Conservation (phyloP, 1,139 yeast genomes). For the Maudiozyma humilis region DNA sequence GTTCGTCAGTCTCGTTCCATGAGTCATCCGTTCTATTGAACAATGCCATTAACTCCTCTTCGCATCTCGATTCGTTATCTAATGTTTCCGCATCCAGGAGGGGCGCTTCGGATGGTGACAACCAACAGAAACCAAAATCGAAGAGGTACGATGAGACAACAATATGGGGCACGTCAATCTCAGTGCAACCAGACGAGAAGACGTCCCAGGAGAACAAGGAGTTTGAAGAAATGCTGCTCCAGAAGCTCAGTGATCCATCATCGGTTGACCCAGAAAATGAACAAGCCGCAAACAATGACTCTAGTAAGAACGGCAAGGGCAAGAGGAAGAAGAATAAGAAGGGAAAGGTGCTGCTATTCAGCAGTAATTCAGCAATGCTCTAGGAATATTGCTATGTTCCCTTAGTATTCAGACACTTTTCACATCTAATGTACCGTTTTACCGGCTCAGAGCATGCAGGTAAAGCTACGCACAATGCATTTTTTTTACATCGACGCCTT, state of each 20-base stretch:
- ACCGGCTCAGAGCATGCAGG: too few relatives aligned
- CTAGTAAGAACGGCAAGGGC: slow-evolving; percentile 4
- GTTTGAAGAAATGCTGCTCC: slow-evolving; percentile 26
- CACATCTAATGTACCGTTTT: too few relatives aligned
- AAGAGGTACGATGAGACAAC: slow-evolving; percentile 34
- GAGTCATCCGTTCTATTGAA: slow-evolving; percentile 8
- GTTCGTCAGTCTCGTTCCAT: slow-evolving; percentile 12
- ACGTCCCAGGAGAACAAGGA: slow-evolving; percentile 24
- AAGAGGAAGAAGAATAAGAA: slow-evolving; percentile 23
- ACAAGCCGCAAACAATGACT: neutral
- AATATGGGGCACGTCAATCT: slow-evolving; percentile 57
- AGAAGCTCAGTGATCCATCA: slow-evolving; percentile 14
- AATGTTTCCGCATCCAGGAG: neutral
- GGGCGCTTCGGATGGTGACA: neutral
- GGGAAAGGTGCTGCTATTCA: slow-evolving; percentile 25
- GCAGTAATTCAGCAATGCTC: slow-evolving; percentile 16
- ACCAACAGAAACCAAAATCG: slow-evolving; percentile 4
- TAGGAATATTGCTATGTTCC: too few relatives aligned
- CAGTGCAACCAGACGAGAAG: slow-evolving; percentile 29
- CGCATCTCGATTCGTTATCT: slow-evolving; percentile 11
- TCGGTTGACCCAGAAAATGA: neutral
- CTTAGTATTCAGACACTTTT: neutral
- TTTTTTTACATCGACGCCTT: too few relatives aligned
- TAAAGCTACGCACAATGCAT: too few relatives aligned
- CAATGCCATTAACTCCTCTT: slow-evolving; percentile 7